Evolutionary conservation across 192 early-diverging fungal species (phyloP), one percentile per base, ranked within the genome.

Genomic region (Gamsiella multidivaricata): DNA sequence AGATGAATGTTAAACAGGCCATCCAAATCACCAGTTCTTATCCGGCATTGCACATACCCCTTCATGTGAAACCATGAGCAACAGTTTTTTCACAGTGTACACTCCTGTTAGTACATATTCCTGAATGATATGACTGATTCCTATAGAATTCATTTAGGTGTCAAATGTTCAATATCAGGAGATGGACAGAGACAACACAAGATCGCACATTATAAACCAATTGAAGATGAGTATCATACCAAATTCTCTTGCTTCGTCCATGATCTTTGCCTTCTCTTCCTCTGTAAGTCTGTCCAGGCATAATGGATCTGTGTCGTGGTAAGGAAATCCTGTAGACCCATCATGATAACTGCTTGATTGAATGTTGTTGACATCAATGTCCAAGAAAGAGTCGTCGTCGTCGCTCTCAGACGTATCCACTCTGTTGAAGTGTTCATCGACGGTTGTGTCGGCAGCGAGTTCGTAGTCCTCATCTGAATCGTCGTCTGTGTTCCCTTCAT

Each of bases 291-390:
- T 50, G 55, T 60, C 53, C 10, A 61, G 39, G 42, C 55, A 54
- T 54, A 42, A 34, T 36, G 47, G 69, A 49, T 81, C 64, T 9
- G 47, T 54, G 29, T 58, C 69, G 6, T 54, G 54, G 26, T 73
- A 70, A 20, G 55, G 26, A 1, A n/a, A 28, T 8, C 61, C 59
- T 26, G 23, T 56, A 7, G 61, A 55, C 73, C 64, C 57, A 71
- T 45, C 26, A 42, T 46, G 75, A 79, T 78, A 65, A 39, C 59
- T 54, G 61, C 85, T 79, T n/a, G 87, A 81, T 0, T 63, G 76
- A 20, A 83, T 72, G 50, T 83, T 75, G 31, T 72, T 56, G 5
- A 69, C 46, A 29, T 84, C 71, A n/a, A 83, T 78, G 29, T 73
- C 61, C 20, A 42, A 63, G 22, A 67, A 65, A 46, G 49, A 65